Conservation (phyloP, 805 yeast genomes). For the Dipodascopsis tothii region DNA sequence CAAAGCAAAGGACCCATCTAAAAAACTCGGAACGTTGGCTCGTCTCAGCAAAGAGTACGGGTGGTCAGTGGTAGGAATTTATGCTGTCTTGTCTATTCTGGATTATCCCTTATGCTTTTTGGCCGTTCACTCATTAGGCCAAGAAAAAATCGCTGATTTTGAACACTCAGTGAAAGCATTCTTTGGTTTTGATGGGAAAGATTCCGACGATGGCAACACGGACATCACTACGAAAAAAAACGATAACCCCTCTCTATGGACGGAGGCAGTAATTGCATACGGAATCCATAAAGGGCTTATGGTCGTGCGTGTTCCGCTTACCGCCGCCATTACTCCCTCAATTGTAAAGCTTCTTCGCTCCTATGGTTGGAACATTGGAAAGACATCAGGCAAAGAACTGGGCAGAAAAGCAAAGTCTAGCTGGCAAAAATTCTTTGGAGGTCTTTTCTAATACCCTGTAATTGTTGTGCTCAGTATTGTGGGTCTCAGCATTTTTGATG, state of each 20-base stretch:
- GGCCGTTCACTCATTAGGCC: slow-evolving; percentile 80
- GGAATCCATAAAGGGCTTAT: slow-evolving; percentile 79
- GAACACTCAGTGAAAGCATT: slow-evolving; percentile 53
- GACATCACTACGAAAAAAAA: slow-evolving; percentile 25
- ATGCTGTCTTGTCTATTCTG: slow-evolving; percentile 59
- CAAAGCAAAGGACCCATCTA: too few species aligned
- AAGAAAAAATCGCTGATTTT: slow-evolving; percentile 63
- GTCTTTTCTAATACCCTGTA: not conserved
- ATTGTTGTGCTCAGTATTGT: too few species aligned
- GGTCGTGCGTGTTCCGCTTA: slow-evolving; percentile 74
- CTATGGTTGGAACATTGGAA: not conserved
- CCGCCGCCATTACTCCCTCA: slow-evolving; percentile 86
- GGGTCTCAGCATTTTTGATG: too few species aligned
- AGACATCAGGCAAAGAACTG: not conserved
- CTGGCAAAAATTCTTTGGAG: not conserved
- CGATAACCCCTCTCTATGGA: slow-evolving; percentile 42
- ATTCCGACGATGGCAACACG: slow-evolving; percentile 34
- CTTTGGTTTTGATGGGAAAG: slow-evolving; percentile 53
- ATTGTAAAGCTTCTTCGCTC: slow-evolving; percentile 44
- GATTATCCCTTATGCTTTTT: slow-evolving; percentile 81
- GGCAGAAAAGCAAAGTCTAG: not conserved
- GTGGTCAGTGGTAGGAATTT: slow-evolving; percentile 81
- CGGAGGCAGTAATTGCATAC: slow-evolving; percentile 85
- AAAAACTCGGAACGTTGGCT: not conserved
- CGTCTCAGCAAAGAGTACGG: slow-evolving; percentile 80